phyloP scores from a whole-genome alignment of 768 basidiomycete genomes.

The Bullera alba region DNA sequence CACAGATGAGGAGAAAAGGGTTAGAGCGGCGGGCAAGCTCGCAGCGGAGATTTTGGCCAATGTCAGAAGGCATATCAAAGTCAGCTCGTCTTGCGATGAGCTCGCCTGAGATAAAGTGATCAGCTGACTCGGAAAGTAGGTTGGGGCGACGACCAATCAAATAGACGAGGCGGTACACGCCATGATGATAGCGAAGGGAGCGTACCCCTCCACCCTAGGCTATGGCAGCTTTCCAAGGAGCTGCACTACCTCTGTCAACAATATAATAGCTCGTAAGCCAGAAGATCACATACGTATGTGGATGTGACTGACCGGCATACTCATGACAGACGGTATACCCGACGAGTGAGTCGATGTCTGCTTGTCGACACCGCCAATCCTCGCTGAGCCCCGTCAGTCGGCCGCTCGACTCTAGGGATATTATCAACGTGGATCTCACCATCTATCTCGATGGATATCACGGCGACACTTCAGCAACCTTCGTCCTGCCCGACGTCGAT shows the following conservation, averaged over 20 bases:
- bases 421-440: conserved; percentile 83
- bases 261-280: conserved; percentile 58
- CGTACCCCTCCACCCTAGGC: conserved; percentile 78
- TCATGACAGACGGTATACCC: conserved; percentile 67
- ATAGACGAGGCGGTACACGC: conserved; percentile 70
- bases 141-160: conserved; percentile 58
- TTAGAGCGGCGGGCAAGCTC: conserved; percentile 55
- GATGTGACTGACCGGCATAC: neutral
- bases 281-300: neutral
- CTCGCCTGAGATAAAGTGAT: neutral
- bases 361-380: neutral
- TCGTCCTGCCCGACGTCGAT: conserved; percentile 74
- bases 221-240: conserved; percentile 71
- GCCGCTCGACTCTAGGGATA: conserved; percentile 70
- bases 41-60: conserved; percentile 53
- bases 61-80: neutral
- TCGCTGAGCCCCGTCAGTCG: conserved; percentile 52
- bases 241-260: conserved; percentile 83
- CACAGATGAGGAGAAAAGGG: conserved; percentile 52
- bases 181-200: conserved; percentile 59
- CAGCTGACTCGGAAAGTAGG: conserved; percentile 21
- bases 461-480: conserved; percentile 81
- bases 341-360: conserved; percentile 62
- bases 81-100: no score
- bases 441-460: conserved; percentile 77